These are phyloP conservation scores for Dryadomyces quercivorus DNA, from an alignment of 2,329 filamentous ascomycete species.

Conservation along the genomic window DNA sequence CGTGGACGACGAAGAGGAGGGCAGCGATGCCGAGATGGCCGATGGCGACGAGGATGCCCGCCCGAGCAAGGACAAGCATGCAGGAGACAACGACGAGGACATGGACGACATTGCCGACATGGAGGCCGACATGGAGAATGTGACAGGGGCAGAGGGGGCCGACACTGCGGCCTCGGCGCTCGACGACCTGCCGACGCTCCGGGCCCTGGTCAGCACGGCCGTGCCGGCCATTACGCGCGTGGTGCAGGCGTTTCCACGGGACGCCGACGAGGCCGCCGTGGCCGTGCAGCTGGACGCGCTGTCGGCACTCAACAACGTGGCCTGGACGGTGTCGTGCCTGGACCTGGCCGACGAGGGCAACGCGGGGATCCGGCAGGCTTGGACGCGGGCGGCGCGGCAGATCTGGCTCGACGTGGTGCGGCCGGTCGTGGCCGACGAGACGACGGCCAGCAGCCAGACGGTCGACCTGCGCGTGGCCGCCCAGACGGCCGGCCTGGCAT, in stretches of 20 bases:
- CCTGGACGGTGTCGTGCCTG: conserved; percentile 52
- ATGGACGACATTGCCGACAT: conserved; percentile 7
- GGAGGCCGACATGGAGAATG: conserved; percentile 49
- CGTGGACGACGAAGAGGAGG: conserved; percentile 22
- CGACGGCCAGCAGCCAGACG: conserved; percentile 49
- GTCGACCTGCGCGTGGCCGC: background rate
- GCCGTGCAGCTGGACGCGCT: conserved; percentile 41
- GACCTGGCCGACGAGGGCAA: conserved; percentile 45
- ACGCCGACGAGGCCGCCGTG: conserved; percentile 24
- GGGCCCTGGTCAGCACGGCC: conserved; percentile 30
- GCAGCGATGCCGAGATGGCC: conserved; percentile 24
- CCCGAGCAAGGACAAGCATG: conserved; percentile 40
- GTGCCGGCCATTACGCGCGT: conserved; percentile 38
- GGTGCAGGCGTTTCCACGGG: conserved; percentile 23
- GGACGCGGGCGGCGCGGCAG: conserved; percentile 38
- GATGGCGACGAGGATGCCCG: conserved; percentile 19
- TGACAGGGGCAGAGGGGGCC: conserved; percentile 34
- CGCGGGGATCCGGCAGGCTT: conserved; percentile 36
- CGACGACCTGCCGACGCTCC: conserved; percentile 42
- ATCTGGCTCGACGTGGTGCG: conserved; percentile 47
- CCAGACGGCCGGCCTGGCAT: conserved; percentile 43
- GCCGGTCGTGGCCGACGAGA: conserved; percentile 47
- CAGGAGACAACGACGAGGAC: conserved; percentile 22
- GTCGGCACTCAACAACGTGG: conserved; percentile 52
- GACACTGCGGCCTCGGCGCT: conserved; percentile 31